Base-by-base conservation (phyloP, 2,329 filamentous ascomycete species). In the Fusarium solani-melongenae region DNA sequence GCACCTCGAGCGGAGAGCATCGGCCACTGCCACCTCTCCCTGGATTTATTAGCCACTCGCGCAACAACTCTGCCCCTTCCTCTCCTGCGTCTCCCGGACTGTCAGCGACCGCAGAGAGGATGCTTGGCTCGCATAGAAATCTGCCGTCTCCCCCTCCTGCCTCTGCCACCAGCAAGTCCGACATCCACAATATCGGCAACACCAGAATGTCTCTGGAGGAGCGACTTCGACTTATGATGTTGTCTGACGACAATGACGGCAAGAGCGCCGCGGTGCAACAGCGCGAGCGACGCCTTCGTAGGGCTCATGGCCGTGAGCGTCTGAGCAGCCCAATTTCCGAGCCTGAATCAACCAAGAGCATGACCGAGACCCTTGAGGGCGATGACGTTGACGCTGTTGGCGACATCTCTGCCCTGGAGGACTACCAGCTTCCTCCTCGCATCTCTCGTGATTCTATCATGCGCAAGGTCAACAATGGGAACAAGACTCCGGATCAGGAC, bases 401-500 rank as follows among this genome's bases (percentile, higher is more conserved):
- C 53, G 90, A 93, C 64, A 81, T 92, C 75, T 88, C 88, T 62
- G 83, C 87, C 12, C 82, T 92, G 65, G 86, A 88, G 69, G 89
- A 92, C 66, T 92, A 92, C 76, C 87, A 92, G 73, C 84, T 92
- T 15, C 94, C 91, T 20, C 88, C 93, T 12, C 92, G 92, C 63
- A 97, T 98, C 79, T 98, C 96, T 10, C 91, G 96, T 39, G 96
- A 98, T 81, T 98, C 95, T 0, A 98, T 98, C 76, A 86, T 98
- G 77, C 92, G 94, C 62, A 94, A 96, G 71, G 92, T 98, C 64
- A 94, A 96, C 20, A 44, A 44, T 80, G 88, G 87, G 74, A 88
- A 87, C 76, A 83, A 86, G 69, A 76, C 82, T 56, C 86, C 88
- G 51, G 89, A 91, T 22, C 83, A 86, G 67, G 87, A 91, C 62